Evolutionary conservation across 148 eudicot species (phyloP), one percentile per base, ranked within the genome.

Genomic region (Rhododendron vialii): DNA sequence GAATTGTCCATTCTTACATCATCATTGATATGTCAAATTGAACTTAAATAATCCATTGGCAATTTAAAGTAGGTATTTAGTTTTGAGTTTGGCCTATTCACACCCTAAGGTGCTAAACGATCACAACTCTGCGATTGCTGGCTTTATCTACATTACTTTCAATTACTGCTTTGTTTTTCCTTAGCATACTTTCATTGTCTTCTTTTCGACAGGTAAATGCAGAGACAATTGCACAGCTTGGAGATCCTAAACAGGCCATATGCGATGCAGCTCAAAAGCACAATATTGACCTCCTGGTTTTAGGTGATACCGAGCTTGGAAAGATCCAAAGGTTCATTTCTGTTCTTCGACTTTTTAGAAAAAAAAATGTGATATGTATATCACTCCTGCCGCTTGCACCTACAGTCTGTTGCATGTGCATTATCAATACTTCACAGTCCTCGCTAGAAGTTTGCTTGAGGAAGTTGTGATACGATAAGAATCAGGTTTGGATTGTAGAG

Each of bases 211-310:
- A 82, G 84, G 53, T 82, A 41, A 61, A 61, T 36, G 84, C 84
- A 14, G 84, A 82, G 65, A 61, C 24, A 20, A 82, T 82, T 36
- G 0, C 53, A 12, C 28, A 82, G 33, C 7, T 41, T 82, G 84
- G 84, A 36, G 84, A 82, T 59, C 84, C 84, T 63, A 82, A 82
- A 61, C 26, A 82, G 35, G 74, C 75, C 74, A 59, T 82, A 82
- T 82, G 84, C 7, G 35, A 59, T 38, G 75, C 75, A 82, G 84
- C 45, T 41, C 22, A 61, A 36, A 61, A 82, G 75, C 45, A 61
- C 75, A 38, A 82, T 3, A 82, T 61, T 4, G 45, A 61, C 3
- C 35, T 82, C 17, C 75, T 82, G 2, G 53, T 82, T 24, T 11
- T 82, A n/a, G 84, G 74, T 82, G 84, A 82, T 59, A 28, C 26